Conservation (phyloP, 2,329 filamentous ascomycete species). For the Talaromyces pinophilus region DNA sequence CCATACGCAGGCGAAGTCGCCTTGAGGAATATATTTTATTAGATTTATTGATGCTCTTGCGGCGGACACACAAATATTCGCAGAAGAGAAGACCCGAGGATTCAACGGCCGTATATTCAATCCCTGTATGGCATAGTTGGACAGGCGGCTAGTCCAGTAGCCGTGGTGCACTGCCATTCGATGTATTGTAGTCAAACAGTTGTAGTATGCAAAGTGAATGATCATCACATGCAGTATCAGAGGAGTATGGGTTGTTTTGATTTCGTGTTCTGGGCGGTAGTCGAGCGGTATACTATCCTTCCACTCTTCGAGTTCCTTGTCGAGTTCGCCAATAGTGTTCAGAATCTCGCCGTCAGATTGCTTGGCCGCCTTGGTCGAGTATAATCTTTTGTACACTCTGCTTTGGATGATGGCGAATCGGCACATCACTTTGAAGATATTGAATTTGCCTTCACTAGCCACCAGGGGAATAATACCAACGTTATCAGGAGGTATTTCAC, state of each 20-base stretch:
- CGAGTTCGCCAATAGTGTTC: constrained; percentile 93
- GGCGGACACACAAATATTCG: constrained; percentile 87
- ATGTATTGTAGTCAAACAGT: constrained; percentile 95
- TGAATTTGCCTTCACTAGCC: constrained; percentile 88
- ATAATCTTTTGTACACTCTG: constrained; percentile 88
- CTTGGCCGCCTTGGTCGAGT: constrained; percentile 88
- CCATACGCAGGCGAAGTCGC: constrained; percentile 94
- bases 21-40: constrained; percentile 93
- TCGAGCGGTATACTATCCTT: constrained; percentile 94
- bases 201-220: constrained; percentile 96
- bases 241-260: constrained; percentile 87
- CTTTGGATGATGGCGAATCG: constrained; percentile 90
- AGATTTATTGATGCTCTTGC: constrained; percentile 90
- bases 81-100: constrained; percentile 90
- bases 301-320: constrained; percentile 88
- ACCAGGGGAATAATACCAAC: constrained; percentile 91
- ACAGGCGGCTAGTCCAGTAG: constrained; percentile 94
- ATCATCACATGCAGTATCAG: constrained; percentile 94
- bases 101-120: constrained; percentile 88
- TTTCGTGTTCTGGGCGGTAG: constrained; percentile 95
- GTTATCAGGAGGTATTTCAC: constrained; percentile 85
- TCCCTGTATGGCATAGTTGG: constrained; percentile 92
- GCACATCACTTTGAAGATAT: constrained; percentile 90
- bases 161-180: constrained; percentile 98
- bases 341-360: constrained; percentile 90